These are phyloP conservation scores for Petrea volubilis DNA, from an alignment of 257 asterid genomes.

Conservation along the genomic window DNA sequence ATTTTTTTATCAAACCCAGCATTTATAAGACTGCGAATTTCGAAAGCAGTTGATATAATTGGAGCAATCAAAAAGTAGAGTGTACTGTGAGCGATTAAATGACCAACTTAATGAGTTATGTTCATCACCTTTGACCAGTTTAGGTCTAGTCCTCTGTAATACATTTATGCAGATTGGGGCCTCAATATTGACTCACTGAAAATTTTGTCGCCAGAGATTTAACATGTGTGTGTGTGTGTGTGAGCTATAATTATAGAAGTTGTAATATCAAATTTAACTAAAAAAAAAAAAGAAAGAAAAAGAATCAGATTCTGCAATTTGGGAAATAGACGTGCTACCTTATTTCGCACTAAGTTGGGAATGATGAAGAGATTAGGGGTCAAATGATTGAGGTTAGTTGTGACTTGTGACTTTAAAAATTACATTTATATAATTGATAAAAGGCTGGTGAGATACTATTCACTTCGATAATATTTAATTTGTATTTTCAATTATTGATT, in stretches of 20 bases:
- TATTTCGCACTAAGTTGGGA: not conserved
- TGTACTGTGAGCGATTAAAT: not conserved
- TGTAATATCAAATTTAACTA: no score
- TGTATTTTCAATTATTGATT: no score
- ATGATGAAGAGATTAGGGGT: not conserved
- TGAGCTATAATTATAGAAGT: not conserved
- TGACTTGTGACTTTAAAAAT: not conserved
- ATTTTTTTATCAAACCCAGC: no score
- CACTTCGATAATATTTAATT: no score
- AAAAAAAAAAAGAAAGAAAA: no score
- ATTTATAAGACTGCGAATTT: no score
- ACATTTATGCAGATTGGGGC: not conserved
- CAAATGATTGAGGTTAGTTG: slow-evolving; percentile 18
- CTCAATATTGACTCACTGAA: not conserved
- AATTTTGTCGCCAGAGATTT: not conserved
- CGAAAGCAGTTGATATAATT: no score
- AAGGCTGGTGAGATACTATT: not conserved
- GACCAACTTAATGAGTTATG: not conserved
- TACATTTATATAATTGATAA: not conserved
- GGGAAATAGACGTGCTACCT: slow-evolving; percentile 23
- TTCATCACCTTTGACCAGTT: no score
- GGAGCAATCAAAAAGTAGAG: not conserved
- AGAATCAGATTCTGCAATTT: no score
- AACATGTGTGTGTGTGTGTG: no score
- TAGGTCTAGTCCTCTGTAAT: not conserved